phyloP scores from a whole-genome alignment of 345 rosid genomes.

The Carallia brachiata region DNA sequence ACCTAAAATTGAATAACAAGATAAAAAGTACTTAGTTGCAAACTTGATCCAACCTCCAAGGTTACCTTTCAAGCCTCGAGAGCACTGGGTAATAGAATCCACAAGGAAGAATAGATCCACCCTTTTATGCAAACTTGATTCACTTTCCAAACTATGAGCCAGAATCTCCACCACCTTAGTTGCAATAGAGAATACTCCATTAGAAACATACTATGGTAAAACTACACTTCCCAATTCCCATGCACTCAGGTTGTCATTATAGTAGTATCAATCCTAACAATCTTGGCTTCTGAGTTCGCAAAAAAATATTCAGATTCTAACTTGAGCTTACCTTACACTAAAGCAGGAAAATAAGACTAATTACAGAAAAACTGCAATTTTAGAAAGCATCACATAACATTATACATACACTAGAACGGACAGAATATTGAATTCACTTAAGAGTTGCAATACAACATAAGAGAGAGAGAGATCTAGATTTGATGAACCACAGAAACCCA shows the following conservation, averaged over 20 bases:
- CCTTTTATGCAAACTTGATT: conserved; percentile 70
- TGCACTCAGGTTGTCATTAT: not conserved
- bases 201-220: not conserved
- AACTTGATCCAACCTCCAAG: not conserved
- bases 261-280: not conserved
- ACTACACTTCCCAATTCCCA: not conserved
- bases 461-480: too few species aligned
- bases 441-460: too few species aligned
- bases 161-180: conserved; percentile 71
- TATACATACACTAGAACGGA: too few species aligned
- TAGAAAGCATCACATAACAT: too few species aligned
- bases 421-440: too few species aligned
- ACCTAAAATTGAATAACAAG: not conserved
- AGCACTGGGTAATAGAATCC: conserved; percentile 86
- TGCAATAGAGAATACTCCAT: conserved; percentile 1
- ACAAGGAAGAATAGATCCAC: conserved; percentile 93
- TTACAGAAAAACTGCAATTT: too few species aligned
- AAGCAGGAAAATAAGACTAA: too few species aligned
- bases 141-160: conserved; percentile 67
- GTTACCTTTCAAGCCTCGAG: conserved; percentile 80
- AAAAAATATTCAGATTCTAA: too few species aligned
- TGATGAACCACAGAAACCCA: too few species aligned
- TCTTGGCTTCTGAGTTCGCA: too few species aligned
- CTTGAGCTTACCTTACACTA: too few species aligned
- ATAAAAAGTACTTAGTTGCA: not conserved